Evolutionary conservation across 805 yeast genomes (phyloP), one percentile per base, ranked within the genome.

Genomic region (Zygotorulaspora danielsina): DNA sequence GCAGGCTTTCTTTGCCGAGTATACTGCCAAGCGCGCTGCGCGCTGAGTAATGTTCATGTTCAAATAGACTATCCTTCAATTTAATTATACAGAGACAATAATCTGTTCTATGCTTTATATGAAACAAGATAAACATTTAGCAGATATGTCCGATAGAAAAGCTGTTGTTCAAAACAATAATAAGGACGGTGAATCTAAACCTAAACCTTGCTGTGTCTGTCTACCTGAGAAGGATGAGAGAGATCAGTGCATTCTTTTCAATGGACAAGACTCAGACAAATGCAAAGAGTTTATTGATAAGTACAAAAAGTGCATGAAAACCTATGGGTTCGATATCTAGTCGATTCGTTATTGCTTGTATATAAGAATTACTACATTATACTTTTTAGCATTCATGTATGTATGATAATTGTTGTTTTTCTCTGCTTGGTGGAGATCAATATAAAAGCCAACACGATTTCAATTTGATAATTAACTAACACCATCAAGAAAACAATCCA

Each of bases 151-250:
- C 9, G 31, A 27, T 5, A 27, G 15, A 27, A 18, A 12, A 12
- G 16, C 8, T 12, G n/a, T 5, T 12, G 7, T 15, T 12, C 31
- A 27, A 12, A 27, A 27, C 15, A 15, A 15, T 10, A 13, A 5
- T n/a, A 27, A 27, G 31, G 44, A 28, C 3, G 30, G 24, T 12
- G 39, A 36, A 15, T 24, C 16, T 26, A 81, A 86, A 59, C 95
- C 95, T 49, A 90, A 89, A 67, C 97, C 98, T 43, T 90, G 98
- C 66, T 90, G 97, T 59, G 97, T 90, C 16, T 93, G 97, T 64
- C 75, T 81, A 51, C 84, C 83, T 22, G 87, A 87, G 57, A 87
- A 87, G 65, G 73, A 81, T 45, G 61, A 67, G 17, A 76, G 97
- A 57, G 98, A 90, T 56, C 89, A 88, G 55, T 93, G 97, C 61